Evolutionary conservation across 2,329 filamentous ascomycete species (phyloP).

Genomic region (Pezicula radicicola): DNA sequence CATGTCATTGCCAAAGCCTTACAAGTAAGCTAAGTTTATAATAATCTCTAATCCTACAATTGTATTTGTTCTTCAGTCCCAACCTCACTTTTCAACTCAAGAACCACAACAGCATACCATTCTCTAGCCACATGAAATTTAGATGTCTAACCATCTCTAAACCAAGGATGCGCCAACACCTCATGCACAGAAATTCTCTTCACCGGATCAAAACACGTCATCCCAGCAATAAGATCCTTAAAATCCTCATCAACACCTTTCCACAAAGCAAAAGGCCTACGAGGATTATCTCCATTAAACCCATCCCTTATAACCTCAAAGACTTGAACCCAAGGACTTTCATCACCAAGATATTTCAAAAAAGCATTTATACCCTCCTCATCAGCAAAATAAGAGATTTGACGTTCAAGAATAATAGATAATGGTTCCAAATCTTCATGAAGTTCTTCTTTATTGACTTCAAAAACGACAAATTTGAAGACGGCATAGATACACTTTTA

Average conservation of each 20-base stretch:
- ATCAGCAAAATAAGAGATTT: slow-evolving; percentile 45
- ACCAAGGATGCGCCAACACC: slow-evolving; percentile 31
- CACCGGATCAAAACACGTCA: slow-evolving; percentile 37
- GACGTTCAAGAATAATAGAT: slow-evolving; percentile 35
- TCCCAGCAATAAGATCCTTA: slow-evolving; percentile 35
- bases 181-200: slow-evolving; percentile 36
- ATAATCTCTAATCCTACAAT: no score
- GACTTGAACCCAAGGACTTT: slow-evolving; percentile 35
- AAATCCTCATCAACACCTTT: slow-evolving; percentile 35
- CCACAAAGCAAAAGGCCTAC: slow-evolving; percentile 38
- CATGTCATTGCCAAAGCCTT: no score
- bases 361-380: slow-evolving; percentile 36
- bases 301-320: slow-evolving; percentile 34
- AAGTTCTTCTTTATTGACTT: slow-evolving; percentile 17
- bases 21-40: no score
- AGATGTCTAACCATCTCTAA: neutral
- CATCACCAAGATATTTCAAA: slow-evolving; percentile 36
- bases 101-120: no score
- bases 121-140: no score
- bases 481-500: slow-evolving; percentile 40
- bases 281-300: slow-evolving; percentile 38
- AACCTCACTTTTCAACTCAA: no score
- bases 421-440: neutral
- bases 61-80: no score
- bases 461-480: slow-evolving; percentile 37